Evolutionary conservation across 2,329 filamentous ascomycete genomes (phyloP).

Genomic region (Bisporella sp.): DNA sequence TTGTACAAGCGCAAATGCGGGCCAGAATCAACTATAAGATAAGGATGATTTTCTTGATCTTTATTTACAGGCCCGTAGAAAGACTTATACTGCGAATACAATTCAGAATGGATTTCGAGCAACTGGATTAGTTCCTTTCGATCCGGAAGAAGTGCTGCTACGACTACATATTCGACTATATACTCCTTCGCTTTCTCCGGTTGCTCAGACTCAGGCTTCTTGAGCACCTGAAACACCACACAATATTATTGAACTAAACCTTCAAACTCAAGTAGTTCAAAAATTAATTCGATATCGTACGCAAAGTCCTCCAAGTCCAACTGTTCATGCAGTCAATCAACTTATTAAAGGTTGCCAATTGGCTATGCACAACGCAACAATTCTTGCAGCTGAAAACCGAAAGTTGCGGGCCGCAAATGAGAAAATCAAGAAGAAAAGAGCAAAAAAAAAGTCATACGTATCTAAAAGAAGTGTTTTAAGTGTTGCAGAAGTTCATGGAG

Average conservation of each 20-base stretch:
- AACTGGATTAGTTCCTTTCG: not conserved
- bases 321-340: not conserved
- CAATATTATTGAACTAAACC: not conserved
- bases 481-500: not conserved
- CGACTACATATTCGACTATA: conserved; percentile 1
- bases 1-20: not conserved
- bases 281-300: not conserved
- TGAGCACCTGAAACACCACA: not conserved
- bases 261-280: not conserved
- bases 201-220: not conserved
- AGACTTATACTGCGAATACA: not conserved
- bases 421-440: not conserved
- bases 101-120: not conserved
- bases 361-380: not conserved
- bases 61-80: not conserved
- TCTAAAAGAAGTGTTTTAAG: no score
- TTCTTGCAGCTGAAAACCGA: not conserved
- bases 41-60: not conserved
- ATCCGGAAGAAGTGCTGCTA: not conserved
- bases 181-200: not conserved
- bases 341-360: not conserved
- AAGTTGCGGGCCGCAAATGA: not conserved
- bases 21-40: not conserved
- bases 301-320: not conserved
- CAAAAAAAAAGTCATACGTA: not conserved